phyloP scores from a whole-genome alignment of 1,284 basidiomycete species.

The Moesziomyces sp. region DNA sequence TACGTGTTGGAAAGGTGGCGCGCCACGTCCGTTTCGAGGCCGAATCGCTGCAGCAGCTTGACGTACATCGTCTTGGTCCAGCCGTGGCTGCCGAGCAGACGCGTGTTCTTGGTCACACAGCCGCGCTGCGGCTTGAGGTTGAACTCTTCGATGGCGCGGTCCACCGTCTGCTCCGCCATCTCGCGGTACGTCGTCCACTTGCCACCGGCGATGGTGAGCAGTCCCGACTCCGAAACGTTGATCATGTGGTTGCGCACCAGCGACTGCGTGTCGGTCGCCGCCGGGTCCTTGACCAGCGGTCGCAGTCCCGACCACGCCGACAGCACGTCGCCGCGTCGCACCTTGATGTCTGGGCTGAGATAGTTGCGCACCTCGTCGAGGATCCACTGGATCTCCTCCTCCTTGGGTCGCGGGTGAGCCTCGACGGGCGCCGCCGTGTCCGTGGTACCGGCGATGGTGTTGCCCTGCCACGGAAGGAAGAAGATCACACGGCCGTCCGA shows the following conservation, averaged over 20 bases:
- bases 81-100: conserved; percentile 90
- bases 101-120: conserved; percentile 83
- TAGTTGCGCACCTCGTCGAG: conserved; percentile 90
- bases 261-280: conserved; percentile 82
- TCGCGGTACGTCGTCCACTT: conserved; percentile 97
- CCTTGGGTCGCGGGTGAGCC: conserved; percentile 82
- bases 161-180: conserved; percentile 96
- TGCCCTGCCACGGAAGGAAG: conserved; percentile 98
- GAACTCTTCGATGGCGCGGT: conserved; percentile 85
- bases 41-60: conserved; percentile 85
- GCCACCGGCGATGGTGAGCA: conserved; percentile 94
- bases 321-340: conserved; percentile 94
- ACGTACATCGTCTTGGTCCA: conserved; percentile 98
- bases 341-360: conserved; percentile 89
- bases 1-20: conserved; percentile 92
- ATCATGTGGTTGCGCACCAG: conserved; percentile 96
- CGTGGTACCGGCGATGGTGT: conserved; percentile 96
- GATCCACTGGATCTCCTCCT: conserved; percentile 97
- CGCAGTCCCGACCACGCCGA: conserved; percentile 93
- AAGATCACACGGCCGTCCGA: conserved; percentile 98
- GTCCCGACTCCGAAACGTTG: conserved; percentile 80
- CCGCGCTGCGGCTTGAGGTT: conserved; percentile 72
- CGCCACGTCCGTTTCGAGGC: conserved; percentile 90
- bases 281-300: conserved; percentile 87
- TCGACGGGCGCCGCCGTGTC: conserved; percentile 84